These are phyloP conservation scores for Oenanthe javanica DNA, from an alignment of 140 eudicot genomes.

Conservation along the genomic window DNA sequence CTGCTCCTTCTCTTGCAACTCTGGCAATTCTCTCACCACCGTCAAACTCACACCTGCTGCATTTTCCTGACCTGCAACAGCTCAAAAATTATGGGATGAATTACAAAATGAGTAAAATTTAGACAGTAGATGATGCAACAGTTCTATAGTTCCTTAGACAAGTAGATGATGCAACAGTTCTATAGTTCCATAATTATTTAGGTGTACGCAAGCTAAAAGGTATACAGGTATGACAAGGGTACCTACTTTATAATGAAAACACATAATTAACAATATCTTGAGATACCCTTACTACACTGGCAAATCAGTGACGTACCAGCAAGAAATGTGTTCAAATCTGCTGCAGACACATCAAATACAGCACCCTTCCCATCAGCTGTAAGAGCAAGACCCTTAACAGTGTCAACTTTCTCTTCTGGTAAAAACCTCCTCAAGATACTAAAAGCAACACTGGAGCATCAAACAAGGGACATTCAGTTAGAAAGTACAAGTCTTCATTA, in stretches of 20 bases:
- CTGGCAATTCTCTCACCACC: conserved; percentile 75
- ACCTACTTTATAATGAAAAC: background rate
- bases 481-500: background rate
- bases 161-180: background rate
- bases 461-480: background rate
- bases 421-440: conserved; percentile 67
- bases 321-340: conserved; percentile 62
- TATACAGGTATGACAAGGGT: background rate
- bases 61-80: conserved; percentile 55
- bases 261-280: background rate
- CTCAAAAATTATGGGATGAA: background rate
- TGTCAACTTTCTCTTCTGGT: conserved; percentile 77
- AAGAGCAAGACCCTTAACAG: conserved; percentile 69
- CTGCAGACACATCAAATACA: conserved; percentile 63
- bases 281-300: background rate
- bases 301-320: conserved; percentile 34
- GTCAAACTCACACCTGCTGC: conserved; percentile 68
- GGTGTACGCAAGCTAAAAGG: background rate
- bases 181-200: background rate
- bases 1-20: conserved; percentile 65
- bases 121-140: background rate
- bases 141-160: background rate
- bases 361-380: conserved; percentile 82
- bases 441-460: conserved; percentile 51
- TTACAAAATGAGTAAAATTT: no score